phyloP scores from a whole-genome alignment of 106 monocot genomes.

The Posidonia australis region DNA sequence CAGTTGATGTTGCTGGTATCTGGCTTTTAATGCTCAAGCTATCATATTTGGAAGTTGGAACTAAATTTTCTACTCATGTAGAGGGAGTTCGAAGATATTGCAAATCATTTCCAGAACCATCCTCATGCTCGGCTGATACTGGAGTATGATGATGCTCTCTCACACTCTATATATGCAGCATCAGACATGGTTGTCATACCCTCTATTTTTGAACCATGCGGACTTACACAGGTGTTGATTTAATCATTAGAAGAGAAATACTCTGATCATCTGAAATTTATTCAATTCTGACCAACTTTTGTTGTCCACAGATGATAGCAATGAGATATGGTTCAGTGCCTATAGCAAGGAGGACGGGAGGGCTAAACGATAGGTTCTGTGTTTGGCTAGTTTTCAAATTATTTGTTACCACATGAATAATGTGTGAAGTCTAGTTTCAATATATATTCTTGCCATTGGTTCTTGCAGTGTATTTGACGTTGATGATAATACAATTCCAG shows the following conservation, averaged over 20 bases:
- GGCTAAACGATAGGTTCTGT: constrained; percentile 71
- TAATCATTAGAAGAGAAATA: background rate
- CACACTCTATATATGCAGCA: constrained; percentile 75
- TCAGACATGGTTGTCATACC: constrained; percentile 87
- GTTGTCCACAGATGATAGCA: constrained; percentile 76
- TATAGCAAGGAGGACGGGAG: constrained; percentile 84
- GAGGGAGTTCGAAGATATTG: constrained; percentile 84
- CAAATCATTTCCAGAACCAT: constrained; percentile 59
- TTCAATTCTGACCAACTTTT: background rate
- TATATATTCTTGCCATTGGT: background rate
- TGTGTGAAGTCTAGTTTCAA: background rate
- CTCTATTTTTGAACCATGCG: constrained; percentile 92
- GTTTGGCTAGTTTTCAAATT: constrained; percentile 1
- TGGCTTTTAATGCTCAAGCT: too few relatives aligned
- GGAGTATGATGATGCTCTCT: constrained; percentile 82
- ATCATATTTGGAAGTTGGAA: too few relatives aligned
- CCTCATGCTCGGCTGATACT: constrained; percentile 53
- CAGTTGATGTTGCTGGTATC: too few relatives aligned
- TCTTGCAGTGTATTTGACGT: constrained; percentile 77
- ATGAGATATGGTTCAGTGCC: constrained; percentile 97
- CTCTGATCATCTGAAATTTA: too few relatives aligned
- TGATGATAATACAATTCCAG: constrained; percentile 57
- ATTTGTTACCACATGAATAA: background rate
- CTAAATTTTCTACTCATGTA: constrained; percentile 6
- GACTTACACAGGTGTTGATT: constrained; percentile 79